phyloP scores from a whole-genome alignment of 306 rosid genomes.

The Comarum palustre region DNA sequence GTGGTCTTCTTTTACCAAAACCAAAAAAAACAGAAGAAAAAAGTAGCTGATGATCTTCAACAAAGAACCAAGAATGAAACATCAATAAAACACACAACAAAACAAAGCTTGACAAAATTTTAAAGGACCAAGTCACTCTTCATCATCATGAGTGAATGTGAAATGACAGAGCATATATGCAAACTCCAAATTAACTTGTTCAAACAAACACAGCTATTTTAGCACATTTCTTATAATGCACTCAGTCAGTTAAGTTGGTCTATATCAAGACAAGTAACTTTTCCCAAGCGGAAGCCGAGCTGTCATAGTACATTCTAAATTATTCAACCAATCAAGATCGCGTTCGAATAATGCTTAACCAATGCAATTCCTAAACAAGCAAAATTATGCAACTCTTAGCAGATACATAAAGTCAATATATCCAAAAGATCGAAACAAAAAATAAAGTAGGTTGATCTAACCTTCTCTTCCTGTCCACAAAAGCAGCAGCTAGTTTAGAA shows the following conservation, averaged over 20 bases:
- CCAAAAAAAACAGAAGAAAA: no score
- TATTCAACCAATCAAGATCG: not conserved
- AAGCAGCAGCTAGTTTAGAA: conserved; percentile 64
- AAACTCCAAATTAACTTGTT: not conserved
- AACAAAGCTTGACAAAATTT: no score
- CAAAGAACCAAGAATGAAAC: no score
- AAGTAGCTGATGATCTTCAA: no score
- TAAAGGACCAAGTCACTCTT: not conserved
- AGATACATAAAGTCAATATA: not conserved
- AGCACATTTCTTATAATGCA: not conserved
- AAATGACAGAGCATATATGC: not conserved
- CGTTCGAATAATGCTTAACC: not conserved
- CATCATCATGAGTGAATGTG: not conserved
- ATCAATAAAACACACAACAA: no score
- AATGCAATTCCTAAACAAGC: not conserved
- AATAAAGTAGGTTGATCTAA: conserved; percentile 1
- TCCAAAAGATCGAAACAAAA: not conserved
- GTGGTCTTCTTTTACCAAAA: no score
- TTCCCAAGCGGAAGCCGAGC: not conserved
- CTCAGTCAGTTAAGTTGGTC: not conserved
- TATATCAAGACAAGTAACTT: not conserved
- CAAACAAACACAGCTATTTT: not conserved
- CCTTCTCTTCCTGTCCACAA: conserved; percentile 63
- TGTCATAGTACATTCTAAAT: not conserved
- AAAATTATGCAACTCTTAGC: not conserved